Evolutionary conservation across 331 rosid species (phyloP).

Genomic region (Ulmus americana): DNA sequence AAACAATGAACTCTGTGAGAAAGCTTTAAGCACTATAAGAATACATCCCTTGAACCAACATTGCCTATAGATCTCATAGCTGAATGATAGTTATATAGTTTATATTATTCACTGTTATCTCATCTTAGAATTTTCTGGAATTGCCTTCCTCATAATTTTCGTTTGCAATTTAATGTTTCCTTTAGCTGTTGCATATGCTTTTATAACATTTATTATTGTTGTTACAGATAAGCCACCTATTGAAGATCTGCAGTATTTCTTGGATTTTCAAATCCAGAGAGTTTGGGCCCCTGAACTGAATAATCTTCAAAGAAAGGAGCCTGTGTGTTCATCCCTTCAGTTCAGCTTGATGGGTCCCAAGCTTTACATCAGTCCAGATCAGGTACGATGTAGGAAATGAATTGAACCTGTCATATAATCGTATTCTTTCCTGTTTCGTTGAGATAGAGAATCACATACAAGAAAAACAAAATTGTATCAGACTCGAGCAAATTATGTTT

Average conservation of each 20-base stretch:
- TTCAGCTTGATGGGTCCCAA: conserved; percentile 98
- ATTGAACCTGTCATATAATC: neutral
- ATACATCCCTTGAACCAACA: too few relatives aligned
- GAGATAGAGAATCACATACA: neutral
- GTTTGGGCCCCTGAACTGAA: conserved; percentile 92
- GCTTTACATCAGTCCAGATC: conserved; percentile 88
- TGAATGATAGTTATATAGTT: neutral
- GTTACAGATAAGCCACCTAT: conserved; percentile 85
- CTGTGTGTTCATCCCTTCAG: conserved; percentile 79
- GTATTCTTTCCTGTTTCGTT: neutral
- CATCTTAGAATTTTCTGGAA: neutral
- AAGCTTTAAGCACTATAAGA: too few relatives aligned
- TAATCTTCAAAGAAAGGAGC: conserved; percentile 83
- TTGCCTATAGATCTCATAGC: too few relatives aligned
- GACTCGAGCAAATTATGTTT: too few relatives aligned
- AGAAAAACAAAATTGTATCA: neutral
- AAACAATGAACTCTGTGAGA: too few relatives aligned
- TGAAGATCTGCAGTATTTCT: conserved; percentile 88
- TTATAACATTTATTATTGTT: conserved; percentile 19
- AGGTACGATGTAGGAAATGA: conserved; percentile 39
- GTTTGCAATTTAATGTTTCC: neutral
- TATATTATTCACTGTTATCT: neutral
- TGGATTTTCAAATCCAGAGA: conserved; percentile 86
- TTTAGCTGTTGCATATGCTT: neutral
- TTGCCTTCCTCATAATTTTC: too few relatives aligned